phyloP scores from a whole-genome alignment of 108 stramenopile species.

The Cyclotella sp. region DNA sequence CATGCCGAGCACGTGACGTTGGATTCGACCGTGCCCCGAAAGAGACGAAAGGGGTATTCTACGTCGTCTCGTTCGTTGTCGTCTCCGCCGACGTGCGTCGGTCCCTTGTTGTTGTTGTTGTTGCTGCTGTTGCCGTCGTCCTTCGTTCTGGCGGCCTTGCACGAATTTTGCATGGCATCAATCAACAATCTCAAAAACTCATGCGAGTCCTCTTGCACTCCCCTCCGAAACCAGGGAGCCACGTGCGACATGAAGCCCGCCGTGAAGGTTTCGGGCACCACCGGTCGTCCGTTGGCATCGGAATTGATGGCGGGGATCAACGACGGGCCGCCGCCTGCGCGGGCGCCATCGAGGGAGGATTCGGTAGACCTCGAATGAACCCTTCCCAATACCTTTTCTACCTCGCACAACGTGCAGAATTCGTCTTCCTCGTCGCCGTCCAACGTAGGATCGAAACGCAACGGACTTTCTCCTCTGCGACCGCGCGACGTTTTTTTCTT shows the following conservation, averaged over 20 bases:
- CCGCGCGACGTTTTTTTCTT: constrained; percentile 11
- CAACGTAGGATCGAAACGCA: constrained; percentile 9
- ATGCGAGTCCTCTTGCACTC: constrained; percentile 98
- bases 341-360: not conserved
- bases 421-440: constrained; percentile 37
- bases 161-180: constrained; percentile 93
- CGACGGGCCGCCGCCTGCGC: not conserved
- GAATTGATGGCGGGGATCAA: not conserved
- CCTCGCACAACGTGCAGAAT: constrained; percentile 84
- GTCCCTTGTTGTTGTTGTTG: not conserved
- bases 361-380: constrained; percentile 58
- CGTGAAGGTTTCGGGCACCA: constrained; percentile 77
- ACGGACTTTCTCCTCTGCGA: constrained; percentile 27
- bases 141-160: constrained; percentile 58
- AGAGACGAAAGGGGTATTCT: constrained; percentile 89
- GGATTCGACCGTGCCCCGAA: constrained; percentile 86
- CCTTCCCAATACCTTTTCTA: constrained; percentile 68
- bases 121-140: constrained; percentile 9
- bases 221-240: constrained; percentile 89
- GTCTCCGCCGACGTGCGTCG: too few relatives aligned
- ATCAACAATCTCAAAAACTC: constrained; percentile 96
- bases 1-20: constrained; percentile 83
- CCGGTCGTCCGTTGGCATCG: constrained; percentile 36
- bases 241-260: constrained; percentile 84
- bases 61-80: constrained; percentile 40